Evolutionary conservation across 352 stramenopile genomes (phyloP), one percentile per base, ranked within the genome.

Genomic region (Phytophthora meadii): DNA sequence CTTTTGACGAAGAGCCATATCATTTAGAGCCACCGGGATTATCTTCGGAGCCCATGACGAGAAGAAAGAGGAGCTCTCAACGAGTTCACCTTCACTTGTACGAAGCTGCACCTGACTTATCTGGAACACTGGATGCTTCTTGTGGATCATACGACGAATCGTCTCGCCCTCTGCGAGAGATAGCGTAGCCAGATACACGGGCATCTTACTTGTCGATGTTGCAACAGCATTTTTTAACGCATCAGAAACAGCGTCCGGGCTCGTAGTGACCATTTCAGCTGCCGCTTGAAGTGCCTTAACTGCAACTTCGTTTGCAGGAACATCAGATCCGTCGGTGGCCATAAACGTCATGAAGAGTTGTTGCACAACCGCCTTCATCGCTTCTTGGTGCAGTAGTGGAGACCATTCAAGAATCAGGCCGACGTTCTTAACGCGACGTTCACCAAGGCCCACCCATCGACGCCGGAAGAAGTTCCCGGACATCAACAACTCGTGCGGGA

Each of bases 141-240:
- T 88, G 74, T 99, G 97, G 59, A 99, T 98, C 68, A 98, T 97
- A 27, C 97, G 84, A 25, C 97, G 90, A 74, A 99, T 92, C 28
- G 95, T 99, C 75, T 99, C 97, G 6, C 97, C 98, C 74, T 99
- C 98, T 11, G 95, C 93, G 42, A 99, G 82, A 10, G 96, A 99
- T 40, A 99, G 74, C 2, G 93, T 97, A 34, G 98, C 96, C 48
- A 99, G 90, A 67, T 94, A 98, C 22, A 93, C 84, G 0, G 87
- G 82, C 36, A 81, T 67, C 0, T 61, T 65, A 22, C 74, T 73
- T 1, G 77, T 77, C 12, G 73, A 48, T 10, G 39, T 36, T 19
- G 69, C 40, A 7, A 92, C 85, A 2, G 82, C 77, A 44, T 61
- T 54, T 41, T 86, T 87, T 4, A 93, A 41, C 4, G 59, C 54